These are phyloP conservation scores for Fragilaria crotonensis DNA, from an alignment of 108 stramenopile genomes.

Conservation along the genomic window DNA sequence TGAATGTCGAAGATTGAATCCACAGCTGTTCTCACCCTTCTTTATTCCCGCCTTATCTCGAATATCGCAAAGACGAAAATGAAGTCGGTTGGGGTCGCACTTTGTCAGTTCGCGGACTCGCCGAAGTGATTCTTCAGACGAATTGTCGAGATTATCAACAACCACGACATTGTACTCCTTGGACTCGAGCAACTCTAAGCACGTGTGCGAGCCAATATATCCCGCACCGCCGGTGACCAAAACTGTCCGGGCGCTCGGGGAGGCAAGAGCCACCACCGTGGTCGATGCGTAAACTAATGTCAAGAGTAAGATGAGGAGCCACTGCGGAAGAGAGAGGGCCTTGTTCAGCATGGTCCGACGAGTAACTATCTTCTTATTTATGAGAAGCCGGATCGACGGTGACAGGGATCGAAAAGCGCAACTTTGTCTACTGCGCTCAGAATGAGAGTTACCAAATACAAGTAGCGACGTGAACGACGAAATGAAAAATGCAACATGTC, in stretches of 20 bases:
- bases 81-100: slow-evolving; percentile 34
- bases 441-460: no score
- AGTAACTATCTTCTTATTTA: background rate
- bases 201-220: slow-evolving; percentile 98
- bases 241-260: slow-evolving; percentile 51
- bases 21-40: slow-evolving; percentile 22
- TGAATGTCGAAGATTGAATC: no score
- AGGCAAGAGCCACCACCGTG: slow-evolving; percentile 8
- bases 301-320: background rate
- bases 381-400: background rate
- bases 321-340: background rate
- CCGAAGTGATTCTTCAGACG: slow-evolving; percentile 76
- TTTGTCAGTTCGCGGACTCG: slow-evolving; percentile 68
- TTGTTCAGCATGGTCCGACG: background rate
- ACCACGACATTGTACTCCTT: slow-evolving; percentile 76
- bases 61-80: slow-evolving; percentile 76
- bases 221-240: slow-evolving; percentile 97
- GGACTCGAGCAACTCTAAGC: slow-evolving; percentile 85
- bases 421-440: no score
- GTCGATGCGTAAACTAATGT: background rate
- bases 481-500: no score
- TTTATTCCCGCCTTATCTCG: slow-evolving; percentile 42
- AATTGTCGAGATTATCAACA: slow-evolving; percentile 92
- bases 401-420: no score
- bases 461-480: no score